These are phyloP conservation scores for Lunasporangiospora selenospora DNA, from an alignment of 192 early-diverging fungal genomes.

Conservation along the genomic window DNA sequence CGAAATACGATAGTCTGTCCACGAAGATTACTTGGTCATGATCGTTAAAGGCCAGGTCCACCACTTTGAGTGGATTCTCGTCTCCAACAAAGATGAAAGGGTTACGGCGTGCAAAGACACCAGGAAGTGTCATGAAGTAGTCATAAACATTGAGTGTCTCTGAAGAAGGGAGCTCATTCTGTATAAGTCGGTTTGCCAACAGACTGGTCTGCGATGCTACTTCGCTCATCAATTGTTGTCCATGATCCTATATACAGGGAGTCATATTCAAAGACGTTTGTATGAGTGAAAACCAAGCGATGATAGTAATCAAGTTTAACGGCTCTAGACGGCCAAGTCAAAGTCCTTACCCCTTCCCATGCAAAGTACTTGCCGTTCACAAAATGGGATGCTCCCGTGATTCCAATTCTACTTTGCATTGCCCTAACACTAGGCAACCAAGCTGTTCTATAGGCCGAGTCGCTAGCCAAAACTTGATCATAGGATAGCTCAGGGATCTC, in stretches of 20 bases:
- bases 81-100: constrained; percentile 64
- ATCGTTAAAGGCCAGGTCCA: no score
- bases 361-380: constrained; percentile 81
- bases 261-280: background rate
- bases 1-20: no score
- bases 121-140: constrained; percentile 69
- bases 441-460: constrained; percentile 11
- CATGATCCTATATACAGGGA: constrained; percentile 31
- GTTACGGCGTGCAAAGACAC: constrained; percentile 70
- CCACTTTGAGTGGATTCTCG: constrained; percentile 44
- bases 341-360: constrained; percentile 56
- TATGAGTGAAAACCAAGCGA: background rate
- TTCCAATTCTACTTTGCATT: constrained; percentile 13
- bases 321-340: no score
- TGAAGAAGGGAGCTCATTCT: constrained; percentile 55
- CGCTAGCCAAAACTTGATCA: constrained; percentile 20
- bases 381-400: constrained; percentile 58
- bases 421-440: constrained; percentile 23
- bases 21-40: no score
- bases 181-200: constrained; percentile 11
- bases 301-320: background rate
- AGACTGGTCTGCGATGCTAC: constrained; percentile 21
- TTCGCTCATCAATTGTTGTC: constrained; percentile 19
- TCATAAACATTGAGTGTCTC: constrained; percentile 71
- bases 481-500: constrained; percentile 32